Base-by-base conservation (phyloP, 2,329 filamentous ascomycete genomes). In the Nectriaceae sp. region DNA sequence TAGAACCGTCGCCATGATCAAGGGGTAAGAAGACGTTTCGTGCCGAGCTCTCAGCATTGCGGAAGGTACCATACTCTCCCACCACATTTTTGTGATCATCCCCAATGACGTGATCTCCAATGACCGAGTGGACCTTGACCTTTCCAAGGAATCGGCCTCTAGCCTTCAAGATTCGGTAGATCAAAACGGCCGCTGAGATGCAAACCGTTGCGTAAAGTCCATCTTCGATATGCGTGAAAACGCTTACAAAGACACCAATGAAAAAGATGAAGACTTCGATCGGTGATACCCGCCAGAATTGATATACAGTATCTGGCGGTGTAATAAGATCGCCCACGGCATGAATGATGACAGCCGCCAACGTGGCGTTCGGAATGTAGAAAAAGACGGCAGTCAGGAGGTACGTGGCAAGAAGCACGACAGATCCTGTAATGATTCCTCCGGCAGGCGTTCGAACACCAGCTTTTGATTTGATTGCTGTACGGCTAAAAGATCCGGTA, bases 381-480 rank as follows among this genome's bases (percentile, higher is more conserved):
- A 85, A 97, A 78, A 97, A 97, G 21, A 97, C 85, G 0, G 87
- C 84, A 0, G 93, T 87, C 41, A 97, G 75, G 11, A 89, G 89
- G 63, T 97, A 97, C 54, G 96, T 90, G 29, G 94, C 92, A 8
- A 97, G 75, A 0, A 97, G 79, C 4, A 97, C 93, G 13, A 97
- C 80, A 13, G 88, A 45, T 0, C 89, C 92, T 6, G 92, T 97
- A 55, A 97, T 89, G 36, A 96, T 80, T 71, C 94, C 93, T 15
- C 90, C 91, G 46, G 96, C 84, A 1, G 93, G 93, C 1, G 92
- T 97, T 20, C 90, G 85, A 4, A 97, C 93, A 63, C 94, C 94
- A 42, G 94, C 92, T 71, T 97, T 97, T 4, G 93, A 94, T 70
- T 97, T 96, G 73, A 97, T 97, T 44, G 94, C 93, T 21, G 94